Evolutionary conservation across 2,329 filamentous ascomycete species (phyloP), one percentile per base, ranked within the genome.

Genomic region (Tolypocladium guangdongense): DNA sequence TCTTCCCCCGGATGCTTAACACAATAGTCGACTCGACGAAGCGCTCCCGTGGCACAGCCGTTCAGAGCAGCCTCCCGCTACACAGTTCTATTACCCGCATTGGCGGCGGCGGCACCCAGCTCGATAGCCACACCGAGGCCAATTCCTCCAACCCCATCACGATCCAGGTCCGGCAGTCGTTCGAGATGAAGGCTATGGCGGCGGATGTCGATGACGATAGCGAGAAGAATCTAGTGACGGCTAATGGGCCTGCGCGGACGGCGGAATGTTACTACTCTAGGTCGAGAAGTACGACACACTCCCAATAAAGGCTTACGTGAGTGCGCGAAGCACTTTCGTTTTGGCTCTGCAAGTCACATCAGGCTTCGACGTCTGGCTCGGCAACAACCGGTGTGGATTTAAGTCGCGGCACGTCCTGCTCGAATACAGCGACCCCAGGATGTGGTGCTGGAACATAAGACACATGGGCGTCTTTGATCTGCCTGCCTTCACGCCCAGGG

Each of bases 391-490:
- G 22, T 95, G 90, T 64, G 91, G 91, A 1, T 90, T 93, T 68
- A 74, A 80, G 0, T 91, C 92, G 0, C 80, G 83, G 58, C 92
- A 97, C 64, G 80, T 77, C 2, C 70, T 84, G 24, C 78, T 96
- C 39, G 71, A 81, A 2, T 83, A 87, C 59, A 73, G 74, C 3
- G 92, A 97, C 64, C 91, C 92, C 1, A 81, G 90, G 33, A 95
- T 96, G 88, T 96, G 92, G 92, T 83, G 85, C 41, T 97, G 92
- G 92, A 95, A 95, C 59, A 95, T 96, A 53, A 82, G 88, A 0
- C 89, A 96, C 64, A 95, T 96, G 87, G 92, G 90, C 4, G 85
- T 91, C 1, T 82, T 95, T 64, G 92, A 97, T 65, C 77, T 97
- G 3, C 80, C 91, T 0, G 90, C 91, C 0, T 77, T 96, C 36